A percentile compares a stretch with the other conserved stretches of the same genome.
Conservation (phyloP, 805 yeast genomes). For the Candida pini region DNA sequence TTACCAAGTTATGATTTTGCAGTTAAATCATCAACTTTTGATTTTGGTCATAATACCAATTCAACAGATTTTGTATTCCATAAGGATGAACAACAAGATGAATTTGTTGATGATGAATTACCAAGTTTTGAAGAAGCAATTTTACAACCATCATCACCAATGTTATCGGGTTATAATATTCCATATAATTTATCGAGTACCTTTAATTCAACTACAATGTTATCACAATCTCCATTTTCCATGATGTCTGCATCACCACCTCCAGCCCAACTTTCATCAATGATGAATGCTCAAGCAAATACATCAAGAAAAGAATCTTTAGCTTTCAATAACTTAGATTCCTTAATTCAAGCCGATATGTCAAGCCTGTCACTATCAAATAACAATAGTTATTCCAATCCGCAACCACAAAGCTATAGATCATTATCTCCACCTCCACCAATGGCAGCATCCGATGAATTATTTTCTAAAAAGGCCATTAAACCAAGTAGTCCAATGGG, state of each 20-base stretch:
- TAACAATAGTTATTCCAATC: background rate
- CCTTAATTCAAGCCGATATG: constrained; percentile 13
- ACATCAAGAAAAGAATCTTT: constrained; percentile 10
- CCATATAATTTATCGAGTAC: constrained; percentile 29
- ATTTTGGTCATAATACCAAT: constrained; percentile 1
- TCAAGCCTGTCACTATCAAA: constrained; percentile 1
- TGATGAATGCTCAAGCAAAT: background rate
- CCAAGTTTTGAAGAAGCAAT: constrained; percentile 67
- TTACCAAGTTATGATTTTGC: constrained; percentile 35
- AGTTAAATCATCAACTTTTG: constrained; percentile 17
- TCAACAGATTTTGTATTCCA: constrained; percentile 9
- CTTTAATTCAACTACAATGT: constrained; percentile 20
- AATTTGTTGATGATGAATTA: constrained; percentile 23
- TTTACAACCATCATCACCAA: constrained; percentile 43
- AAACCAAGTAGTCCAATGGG: constrained; percentile 7
- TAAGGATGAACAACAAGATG: background rate
- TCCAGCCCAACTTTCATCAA: constrained; percentile 11
- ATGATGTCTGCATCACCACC: constrained; percentile 21
- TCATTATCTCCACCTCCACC: background rate
- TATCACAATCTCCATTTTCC: constrained; percentile 35
- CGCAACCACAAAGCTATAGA: background rate
- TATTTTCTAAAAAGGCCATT: constrained; percentile 12
- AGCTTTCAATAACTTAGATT: constrained; percentile 19
- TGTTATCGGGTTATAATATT: constrained; percentile 30
- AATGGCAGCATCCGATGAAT: background rate